phyloP scores from a whole-genome alignment of 1,284 basidiomycete species.

The Sporisorium graminicola region DNA sequence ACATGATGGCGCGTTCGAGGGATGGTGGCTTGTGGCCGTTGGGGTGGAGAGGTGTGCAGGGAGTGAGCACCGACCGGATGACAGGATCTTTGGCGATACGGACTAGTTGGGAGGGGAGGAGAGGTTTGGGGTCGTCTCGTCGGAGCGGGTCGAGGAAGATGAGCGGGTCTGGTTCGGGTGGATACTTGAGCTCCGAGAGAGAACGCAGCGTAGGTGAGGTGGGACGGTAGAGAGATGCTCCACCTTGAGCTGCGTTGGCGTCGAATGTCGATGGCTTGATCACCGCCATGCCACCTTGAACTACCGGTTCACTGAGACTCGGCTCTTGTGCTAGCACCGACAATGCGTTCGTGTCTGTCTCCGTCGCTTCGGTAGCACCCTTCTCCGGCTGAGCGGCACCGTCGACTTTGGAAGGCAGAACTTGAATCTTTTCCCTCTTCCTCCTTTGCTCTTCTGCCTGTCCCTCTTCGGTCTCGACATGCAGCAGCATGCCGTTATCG shows the following conservation, averaged over 20 bases:
- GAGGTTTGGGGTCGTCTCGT: conserved; percentile 64
- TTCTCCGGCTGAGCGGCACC: neutral
- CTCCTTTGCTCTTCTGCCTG: conserved; percentile 77
- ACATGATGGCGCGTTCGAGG: conserved; percentile 58
- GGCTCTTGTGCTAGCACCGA: conserved; percentile 10
- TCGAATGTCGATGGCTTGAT: conserved; percentile 5
- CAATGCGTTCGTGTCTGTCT: neutral
- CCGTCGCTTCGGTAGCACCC: neutral
- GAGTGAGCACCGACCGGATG: conserved; percentile 58
- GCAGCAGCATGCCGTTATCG: conserved; percentile 87
- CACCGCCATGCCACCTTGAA: conserved; percentile 34
- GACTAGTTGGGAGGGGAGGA: conserved; percentile 56
- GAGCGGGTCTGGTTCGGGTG: conserved; percentile 66
- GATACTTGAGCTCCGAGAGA: conserved; percentile 57
- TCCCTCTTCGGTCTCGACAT: conserved; percentile 85
- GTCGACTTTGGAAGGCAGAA: conserved; percentile 11
- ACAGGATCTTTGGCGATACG: conserved; percentile 57
- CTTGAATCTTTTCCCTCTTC: conserved; percentile 41
- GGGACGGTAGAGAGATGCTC: conserved; percentile 41
- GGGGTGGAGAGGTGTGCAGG: conserved; percentile 40
- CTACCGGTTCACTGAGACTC: conserved; percentile 12
- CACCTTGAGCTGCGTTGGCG: neutral
- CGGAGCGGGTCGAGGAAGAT: conserved; percentile 67
- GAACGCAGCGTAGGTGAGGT: conserved; percentile 54
- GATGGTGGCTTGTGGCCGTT: conserved; percentile 45